phyloP scores from a whole-genome alignment of 2,329 filamentous ascomycete species.

The Ceratocystis cacaofunesta region DNA sequence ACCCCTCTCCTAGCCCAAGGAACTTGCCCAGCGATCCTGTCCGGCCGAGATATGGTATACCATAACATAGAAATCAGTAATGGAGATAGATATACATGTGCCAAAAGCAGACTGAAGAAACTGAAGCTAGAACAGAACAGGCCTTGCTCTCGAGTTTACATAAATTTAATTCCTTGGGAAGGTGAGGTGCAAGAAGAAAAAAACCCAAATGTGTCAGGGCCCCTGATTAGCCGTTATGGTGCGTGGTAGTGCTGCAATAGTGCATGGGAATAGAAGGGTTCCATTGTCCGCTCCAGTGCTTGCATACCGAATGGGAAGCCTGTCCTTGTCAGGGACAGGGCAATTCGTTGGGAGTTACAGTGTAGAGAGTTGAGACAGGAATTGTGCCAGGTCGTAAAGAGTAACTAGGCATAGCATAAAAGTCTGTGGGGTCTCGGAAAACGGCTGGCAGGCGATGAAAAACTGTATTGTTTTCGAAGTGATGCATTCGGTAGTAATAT shows the following conservation, averaged over 20 bases:
- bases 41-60: background rate
- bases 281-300: background rate
- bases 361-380: background rate
- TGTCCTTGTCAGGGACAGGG: background rate
- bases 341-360: background rate
- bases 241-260: background rate
- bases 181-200: background rate
- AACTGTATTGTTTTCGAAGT: too few species aligned
- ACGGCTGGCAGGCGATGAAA: background rate
- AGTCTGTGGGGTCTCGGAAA: background rate
- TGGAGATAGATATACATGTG: background rate
- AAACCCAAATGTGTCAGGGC: background rate
- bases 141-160: background rate
- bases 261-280: background rate
- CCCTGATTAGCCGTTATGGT: background rate
- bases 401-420: background rate
- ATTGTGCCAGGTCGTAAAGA: background rate
- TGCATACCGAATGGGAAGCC: background rate
- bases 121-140: background rate
- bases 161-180: background rate
- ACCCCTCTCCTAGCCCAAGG: background rate
- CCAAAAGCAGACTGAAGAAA: background rate
- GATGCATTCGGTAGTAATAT: background rate
- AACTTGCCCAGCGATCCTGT: background rate
- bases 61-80: background rate